Conservation (phyloP, 805 yeast genomes). For the Torulaspora microellipsoides region DNA sequence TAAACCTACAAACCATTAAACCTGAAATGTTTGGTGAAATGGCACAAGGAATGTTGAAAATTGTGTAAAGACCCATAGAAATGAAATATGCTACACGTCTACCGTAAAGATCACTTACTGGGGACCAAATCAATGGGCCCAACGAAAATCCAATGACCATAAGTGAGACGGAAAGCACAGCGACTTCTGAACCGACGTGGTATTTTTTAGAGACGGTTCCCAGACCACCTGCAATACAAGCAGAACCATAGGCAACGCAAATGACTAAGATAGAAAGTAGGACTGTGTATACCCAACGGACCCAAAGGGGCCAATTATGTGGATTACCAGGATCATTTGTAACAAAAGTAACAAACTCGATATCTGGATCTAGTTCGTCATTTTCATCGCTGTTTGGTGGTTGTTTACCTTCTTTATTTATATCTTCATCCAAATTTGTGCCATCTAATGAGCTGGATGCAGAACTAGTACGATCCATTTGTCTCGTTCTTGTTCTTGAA, state of each 20-base stretch:
- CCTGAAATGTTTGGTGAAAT: slow-evolving; percentile 78
- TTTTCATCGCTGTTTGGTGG: slow-evolving; percentile 21
- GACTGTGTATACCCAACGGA: slow-evolving; percentile 65
- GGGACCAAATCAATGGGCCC: slow-evolving; percentile 89
- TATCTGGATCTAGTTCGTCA: slow-evolving; percentile 52
- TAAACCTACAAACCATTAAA: slow-evolving; percentile 72
- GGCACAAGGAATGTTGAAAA: slow-evolving; percentile 86
- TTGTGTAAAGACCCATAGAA: slow-evolving; percentile 66
- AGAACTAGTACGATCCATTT: slow-evolving; percentile 25
- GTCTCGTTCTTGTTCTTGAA: slow-evolving; percentile 38
- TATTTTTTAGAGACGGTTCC: slow-evolving; percentile 60
- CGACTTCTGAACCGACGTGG: slow-evolving; percentile 70
- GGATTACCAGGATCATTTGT: slow-evolving; percentile 86
- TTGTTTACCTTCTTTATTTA: slow-evolving; percentile 26
- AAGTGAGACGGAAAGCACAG: slow-evolving; percentile 72
- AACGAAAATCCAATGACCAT: slow-evolving; percentile 87
- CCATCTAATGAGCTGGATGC: slow-evolving; percentile 28
- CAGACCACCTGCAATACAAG: slow-evolving; percentile 84
- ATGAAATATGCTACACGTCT: slow-evolving; percentile 78
- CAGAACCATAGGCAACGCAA: slow-evolving; percentile 89
- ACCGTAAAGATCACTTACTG: slow-evolving; percentile 79
- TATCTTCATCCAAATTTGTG: slow-evolving; percentile 18
- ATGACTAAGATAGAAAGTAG: slow-evolving; percentile 68
- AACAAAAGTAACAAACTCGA: slow-evolving; percentile 80
- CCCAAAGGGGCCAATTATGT: slow-evolving; percentile 63